phyloP scores from a whole-genome alignment of 768 basidiomycete genomes.

The Pluteus cervinus region DNA sequence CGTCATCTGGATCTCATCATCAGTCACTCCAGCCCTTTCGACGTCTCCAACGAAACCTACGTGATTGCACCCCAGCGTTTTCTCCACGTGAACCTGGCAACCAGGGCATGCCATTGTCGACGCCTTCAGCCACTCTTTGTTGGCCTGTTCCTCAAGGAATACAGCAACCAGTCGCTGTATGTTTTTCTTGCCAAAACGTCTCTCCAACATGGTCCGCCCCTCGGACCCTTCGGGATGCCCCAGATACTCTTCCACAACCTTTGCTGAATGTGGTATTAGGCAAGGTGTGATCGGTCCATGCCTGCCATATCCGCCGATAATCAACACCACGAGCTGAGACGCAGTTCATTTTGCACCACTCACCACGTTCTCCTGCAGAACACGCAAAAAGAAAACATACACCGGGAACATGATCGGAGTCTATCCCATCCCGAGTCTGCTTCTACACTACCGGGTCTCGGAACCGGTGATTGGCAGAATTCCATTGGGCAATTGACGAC shows the following conservation, averaged over 20 bases:
- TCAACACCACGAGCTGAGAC: slow-evolving; percentile 4
- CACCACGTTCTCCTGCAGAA: slow-evolving; percentile 81
- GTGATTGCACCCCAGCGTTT: slow-evolving; percentile 82
- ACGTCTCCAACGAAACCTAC: slow-evolving; percentile 35
- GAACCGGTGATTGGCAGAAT: slow-evolving; percentile 77
- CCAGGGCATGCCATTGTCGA: slow-evolving; percentile 71
- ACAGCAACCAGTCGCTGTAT: slow-evolving; percentile 53
- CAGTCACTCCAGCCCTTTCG: slow-evolving; percentile 9
- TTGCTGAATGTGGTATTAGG: slow-evolving; percentile 59
- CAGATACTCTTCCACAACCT: slow-evolving; percentile 63
- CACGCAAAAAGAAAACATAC: slow-evolving; percentile 76
- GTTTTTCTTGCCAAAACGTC: slow-evolving; percentile 55
- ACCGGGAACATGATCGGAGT: slow-evolving; percentile 64
- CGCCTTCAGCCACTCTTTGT: slow-evolving; percentile 63
- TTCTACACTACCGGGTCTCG: slow-evolving; percentile 38
- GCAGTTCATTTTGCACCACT: slow-evolving; percentile 9
- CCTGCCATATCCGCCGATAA: slow-evolving; percentile 34
- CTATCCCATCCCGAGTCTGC: slow-evolving; percentile 62
- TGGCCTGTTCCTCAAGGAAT: slow-evolving; percentile 71
- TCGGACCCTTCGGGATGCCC: slow-evolving; percentile 44
- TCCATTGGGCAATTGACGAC: slow-evolving; percentile 77
- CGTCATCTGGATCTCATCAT: slow-evolving; percentile 51
- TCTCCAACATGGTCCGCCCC: slow-evolving; percentile 48
- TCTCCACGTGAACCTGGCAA: slow-evolving; percentile 69
- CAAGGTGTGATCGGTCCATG: slow-evolving; percentile 78